Evolutionary conservation across 2,329 filamentous ascomycete species (phyloP).

Genomic region (Trichoderma gracile): DNA sequence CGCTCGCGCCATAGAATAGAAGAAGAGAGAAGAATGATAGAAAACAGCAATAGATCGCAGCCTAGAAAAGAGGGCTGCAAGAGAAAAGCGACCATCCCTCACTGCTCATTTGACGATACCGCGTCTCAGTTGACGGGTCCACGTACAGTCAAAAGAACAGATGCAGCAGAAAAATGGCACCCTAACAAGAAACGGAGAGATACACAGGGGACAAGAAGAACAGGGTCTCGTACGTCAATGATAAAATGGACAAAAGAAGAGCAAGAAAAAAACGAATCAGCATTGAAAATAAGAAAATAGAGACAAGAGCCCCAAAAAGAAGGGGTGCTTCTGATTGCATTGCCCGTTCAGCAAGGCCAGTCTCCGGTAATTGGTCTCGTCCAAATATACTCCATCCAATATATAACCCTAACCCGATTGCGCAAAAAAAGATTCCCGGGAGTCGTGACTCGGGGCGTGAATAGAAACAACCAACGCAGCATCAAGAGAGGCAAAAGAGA

Average conservation of each 20-base stretch:
- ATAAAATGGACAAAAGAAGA: constrained; percentile 23
- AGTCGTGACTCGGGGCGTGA: constrained; percentile 43
- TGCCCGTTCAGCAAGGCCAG: neutral
- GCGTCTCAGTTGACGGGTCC: neutral
- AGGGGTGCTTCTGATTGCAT: constrained; percentile 34
- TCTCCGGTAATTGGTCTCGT: constrained; percentile 31
- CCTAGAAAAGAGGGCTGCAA: neutral
- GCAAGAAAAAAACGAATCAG: constrained; percentile 21
- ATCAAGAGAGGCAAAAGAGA: constrained; percentile 31
- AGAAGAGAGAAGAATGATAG: neutral
- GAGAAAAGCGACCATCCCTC: neutral
- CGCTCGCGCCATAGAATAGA: neutral
- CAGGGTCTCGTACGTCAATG: constrained; percentile 20
- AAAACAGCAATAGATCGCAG: constrained; percentile 5
- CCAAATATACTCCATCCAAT: constrained; percentile 46
- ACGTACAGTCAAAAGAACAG: neutral
- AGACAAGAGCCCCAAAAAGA: constrained; percentile 31
- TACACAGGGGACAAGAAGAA: constrained; percentile 28
- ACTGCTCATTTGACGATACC: constrained; percentile 10
- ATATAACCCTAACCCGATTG: constrained; percentile 40
- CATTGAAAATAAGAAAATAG: constrained; percentile 6
- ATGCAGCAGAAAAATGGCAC: constrained; percentile 1
- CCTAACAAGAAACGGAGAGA: constrained; percentile 10
- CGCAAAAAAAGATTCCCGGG: constrained; percentile 34
- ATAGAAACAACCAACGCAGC: constrained; percentile 31